Conservation (phyloP, 1,284 basidiomycete species). For the Schizophyllum commune region DNA sequence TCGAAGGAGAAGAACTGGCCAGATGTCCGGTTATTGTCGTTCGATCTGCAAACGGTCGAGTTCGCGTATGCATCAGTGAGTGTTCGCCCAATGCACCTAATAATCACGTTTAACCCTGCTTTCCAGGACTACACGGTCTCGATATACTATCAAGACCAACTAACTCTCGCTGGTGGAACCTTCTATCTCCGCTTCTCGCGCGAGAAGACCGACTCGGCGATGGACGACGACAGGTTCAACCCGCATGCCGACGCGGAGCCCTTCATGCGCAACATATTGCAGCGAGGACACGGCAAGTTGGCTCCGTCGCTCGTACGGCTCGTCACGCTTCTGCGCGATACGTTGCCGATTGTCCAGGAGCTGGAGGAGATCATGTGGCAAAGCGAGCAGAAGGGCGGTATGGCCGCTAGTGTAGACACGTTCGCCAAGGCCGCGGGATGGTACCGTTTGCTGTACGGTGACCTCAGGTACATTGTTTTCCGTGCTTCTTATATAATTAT, state of each 20-base stretch:
- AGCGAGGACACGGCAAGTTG: slow-evolving; percentile 56
- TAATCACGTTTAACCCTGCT: background rate
- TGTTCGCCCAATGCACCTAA: background rate
- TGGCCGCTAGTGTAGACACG: slow-evolving; percentile 45
- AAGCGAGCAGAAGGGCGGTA: slow-evolving; percentile 18
- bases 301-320: slow-evolving; percentile 56
- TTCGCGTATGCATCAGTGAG: slow-evolving; percentile 65
- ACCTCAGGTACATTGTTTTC: slow-evolving; percentile 42
- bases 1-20: slow-evolving; percentile 60
- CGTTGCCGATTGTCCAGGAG: slow-evolving; percentile 64
- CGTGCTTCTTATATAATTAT: background rate
- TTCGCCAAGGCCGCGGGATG: slow-evolving; percentile 74
- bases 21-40: slow-evolving; percentile 74
- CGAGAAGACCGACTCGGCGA: slow-evolving; percentile 19
- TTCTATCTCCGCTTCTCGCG: slow-evolving; percentile 71
- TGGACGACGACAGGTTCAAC: slow-evolving; percentile 30
- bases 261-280: slow-evolving; percentile 56
- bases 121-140: slow-evolving; percentile 63
- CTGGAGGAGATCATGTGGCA: slow-evolving; percentile 52
- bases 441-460: slow-evolving; percentile 68
- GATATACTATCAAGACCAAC: slow-evolving; percentile 67
- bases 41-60: slow-evolving; percentile 85
- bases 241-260: slow-evolving; percentile 70
- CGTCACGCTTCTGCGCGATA: slow-evolving; percentile 61
- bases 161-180: slow-evolving; percentile 49